Base-by-base conservation (phyloP, 1,284 basidiomycete species). In the Peniophora sp. region DNA sequence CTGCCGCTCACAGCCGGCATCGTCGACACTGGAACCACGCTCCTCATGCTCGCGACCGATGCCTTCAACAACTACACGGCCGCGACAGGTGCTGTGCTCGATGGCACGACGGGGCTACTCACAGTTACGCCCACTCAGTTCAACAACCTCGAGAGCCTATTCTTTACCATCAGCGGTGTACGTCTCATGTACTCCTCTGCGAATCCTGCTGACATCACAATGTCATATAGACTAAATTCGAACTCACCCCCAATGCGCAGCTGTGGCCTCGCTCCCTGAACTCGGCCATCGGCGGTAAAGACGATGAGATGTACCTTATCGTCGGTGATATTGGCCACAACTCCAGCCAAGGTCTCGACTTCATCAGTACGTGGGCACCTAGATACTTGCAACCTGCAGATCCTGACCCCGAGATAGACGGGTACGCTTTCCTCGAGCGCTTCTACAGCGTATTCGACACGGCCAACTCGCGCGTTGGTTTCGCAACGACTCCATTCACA, bases 401-500 rank as follows among this genome's bases (percentile, higher is more conserved):
- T 32, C 6, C 27, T 32, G 27, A 32, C 27, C 12, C 9, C 12
- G 24, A 36, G 39, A 5, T 48, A 69, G 68, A 54, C 58, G 79
- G 80, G 3, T 73, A 69, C 57, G 59, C 65, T 22, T 83, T 80
- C 73, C 67, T 82, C 49, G 61, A 62, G 54, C 56, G 61, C 35
- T 63, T 63, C 58, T 63, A 63, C 52, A 52, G 57, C 44, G 61
- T 62, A 17, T 76, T 71, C 61, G 63, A 64, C 57, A 63, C 61
- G 23, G 51, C 58, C 17, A 64, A 60, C 57, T 62, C 61, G 39
- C 71, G 68, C 18, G 68, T 83, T 52, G 81, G 81, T 17, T 73
- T 83, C 49, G 79, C 81, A 8, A 74, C 68, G 37, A 82, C 80
- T 2, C 54, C 66, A 2, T 77, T 70, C 67, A 85, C 82, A n/a